Evolutionary conservation across 2,329 filamentous ascomycete genomes (phyloP).

Genomic region (Talaromyces sp.): DNA sequence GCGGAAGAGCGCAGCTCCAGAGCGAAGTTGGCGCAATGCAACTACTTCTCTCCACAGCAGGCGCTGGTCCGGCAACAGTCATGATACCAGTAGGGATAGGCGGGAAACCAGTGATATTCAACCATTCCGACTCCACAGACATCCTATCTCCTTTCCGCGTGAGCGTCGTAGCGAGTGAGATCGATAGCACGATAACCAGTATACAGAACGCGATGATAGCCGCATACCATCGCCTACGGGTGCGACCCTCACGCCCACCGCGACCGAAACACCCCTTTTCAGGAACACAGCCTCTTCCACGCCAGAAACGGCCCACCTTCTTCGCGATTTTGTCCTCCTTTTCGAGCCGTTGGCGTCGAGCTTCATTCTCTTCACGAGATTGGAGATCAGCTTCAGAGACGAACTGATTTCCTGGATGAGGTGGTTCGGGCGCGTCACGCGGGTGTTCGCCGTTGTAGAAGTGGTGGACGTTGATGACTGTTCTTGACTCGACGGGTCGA

Average conservation of each 20-base stretch:
- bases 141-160: conserved; percentile 46
- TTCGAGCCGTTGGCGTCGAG: conserved; percentile 58
- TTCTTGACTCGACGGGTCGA: neutral
- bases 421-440: conserved; percentile 28
- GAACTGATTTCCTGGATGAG: conserved; percentile 20
- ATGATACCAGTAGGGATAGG: conserved; percentile 81
- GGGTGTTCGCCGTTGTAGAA: conserved; percentile 31
- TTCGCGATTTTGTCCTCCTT: conserved; percentile 64
- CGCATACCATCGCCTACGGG: conserved; percentile 61
- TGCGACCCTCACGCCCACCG: conserved; percentile 62
- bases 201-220: conserved; percentile 54
- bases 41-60: conserved; percentile 60
- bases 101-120: conserved; percentile 83
- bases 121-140: conserved; percentile 60
- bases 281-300: conserved; percentile 63
- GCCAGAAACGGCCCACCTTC: conserved; percentile 62
- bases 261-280: conserved; percentile 65
- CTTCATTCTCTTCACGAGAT: conserved; percentile 43
- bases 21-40: conserved; percentile 72
- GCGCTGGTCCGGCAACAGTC: conserved; percentile 72
- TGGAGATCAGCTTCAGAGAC: conserved; percentile 23
- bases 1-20: conserved; percentile 85
- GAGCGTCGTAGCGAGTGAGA: conserved; percentile 60
- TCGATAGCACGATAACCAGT: conserved; percentile 55
- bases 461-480: conserved; percentile 24